Conservation (phyloP, 345 rosid species). For the Theobroma cacao region DNA sequence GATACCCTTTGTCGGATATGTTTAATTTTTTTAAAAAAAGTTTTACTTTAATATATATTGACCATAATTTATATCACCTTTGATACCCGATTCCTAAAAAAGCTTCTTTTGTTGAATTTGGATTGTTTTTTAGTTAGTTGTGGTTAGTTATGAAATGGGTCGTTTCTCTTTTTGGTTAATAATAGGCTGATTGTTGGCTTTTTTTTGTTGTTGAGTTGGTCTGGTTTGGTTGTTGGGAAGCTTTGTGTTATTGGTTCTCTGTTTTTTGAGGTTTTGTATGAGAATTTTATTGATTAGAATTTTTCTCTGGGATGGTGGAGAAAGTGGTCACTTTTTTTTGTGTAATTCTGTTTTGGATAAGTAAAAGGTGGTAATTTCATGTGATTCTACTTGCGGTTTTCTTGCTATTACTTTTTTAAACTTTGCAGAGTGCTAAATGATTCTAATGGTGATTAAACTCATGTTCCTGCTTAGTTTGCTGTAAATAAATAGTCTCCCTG, state of each 20-base stretch:
- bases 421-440: not conserved
- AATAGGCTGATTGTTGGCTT: not conserved
- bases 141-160: not conserved
- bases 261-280: not conserved
- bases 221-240: not conserved
- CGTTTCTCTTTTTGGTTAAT: not conserved
- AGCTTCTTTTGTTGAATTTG: not conserved
- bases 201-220: not conserved
- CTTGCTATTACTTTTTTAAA: not conserved
- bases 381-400: not conserved
- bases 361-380: not conserved
- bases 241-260: not conserved
- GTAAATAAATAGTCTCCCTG: not conserved
- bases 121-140: not conserved
- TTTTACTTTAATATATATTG: not conserved
- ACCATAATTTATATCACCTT: not conserved
- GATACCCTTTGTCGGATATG: not conserved
- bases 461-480: not conserved
- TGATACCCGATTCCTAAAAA: slow-evolving; percentile 1
- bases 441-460: not conserved
- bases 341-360: not conserved
- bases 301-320: not conserved
- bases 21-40: not conserved
- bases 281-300: not conserved
- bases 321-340: not conserved